Evolutionary conservation across 1,139 yeast species (phyloP), one percentile per base, ranked within the genome.

Genomic region (Kazachstania sp.): DNA sequence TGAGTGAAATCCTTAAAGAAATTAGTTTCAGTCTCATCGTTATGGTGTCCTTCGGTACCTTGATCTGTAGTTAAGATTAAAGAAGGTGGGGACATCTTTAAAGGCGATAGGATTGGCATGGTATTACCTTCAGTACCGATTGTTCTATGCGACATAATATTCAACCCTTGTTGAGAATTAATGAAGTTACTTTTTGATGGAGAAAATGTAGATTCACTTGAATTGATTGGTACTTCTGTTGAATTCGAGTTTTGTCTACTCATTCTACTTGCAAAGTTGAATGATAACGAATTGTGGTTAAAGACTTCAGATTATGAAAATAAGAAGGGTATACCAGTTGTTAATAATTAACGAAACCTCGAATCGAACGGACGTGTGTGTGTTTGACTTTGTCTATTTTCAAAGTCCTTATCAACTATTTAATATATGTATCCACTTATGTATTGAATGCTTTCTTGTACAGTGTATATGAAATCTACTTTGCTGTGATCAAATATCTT

Each of bases 1-100:
- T 58, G 63, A 16, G 58, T 45, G 23, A 58, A 47, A 1, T 47
- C 54, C 44, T 53, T 57, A 45, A 56, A 58, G 42, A 57, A 58
- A 40, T 49, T 52, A 8, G 54, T 50, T 44, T 58, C 59, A 18
- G 53, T 45, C 3, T 45, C 49, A 15, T 44, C 36, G 54, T 59
- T 28, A 13, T 11, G 18, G 12, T 20, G 13, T 9, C 8, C 45
- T 2, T 9, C 39, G n/a, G 28, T 37, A 20, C 31, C 31, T 20
- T 20, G 16, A 15, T 30, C 43, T 1, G 29, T n/a, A 9, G 43
- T 31, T n/a, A 40, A 13, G 7, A 40, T 32, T 13, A 40, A 23
- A 6, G 43, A 40, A n/a, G 40, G 40, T 4, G 39, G 36, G 8
- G 47, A 28, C 41, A 45, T 37, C 35, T 37, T 37, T 18, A 37